These are phyloP conservation scores for Citeromyces hawaiiensis DNA, from an alignment of 1,139 yeast genomes.

Conservation along the genomic window DNA sequence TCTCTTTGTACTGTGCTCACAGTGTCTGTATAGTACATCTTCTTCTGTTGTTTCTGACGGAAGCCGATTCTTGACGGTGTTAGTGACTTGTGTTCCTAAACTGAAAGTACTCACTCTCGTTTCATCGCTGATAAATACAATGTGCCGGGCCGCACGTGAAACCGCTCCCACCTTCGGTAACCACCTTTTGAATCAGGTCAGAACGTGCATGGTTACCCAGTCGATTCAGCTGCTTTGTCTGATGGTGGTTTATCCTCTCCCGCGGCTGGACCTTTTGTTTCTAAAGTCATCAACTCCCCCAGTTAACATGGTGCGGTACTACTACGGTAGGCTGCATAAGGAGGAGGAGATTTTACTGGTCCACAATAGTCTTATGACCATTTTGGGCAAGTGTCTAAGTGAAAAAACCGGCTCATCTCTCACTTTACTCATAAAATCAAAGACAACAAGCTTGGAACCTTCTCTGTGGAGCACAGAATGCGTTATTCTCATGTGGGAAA, in stretches of 20 bases:
- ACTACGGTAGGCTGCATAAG: constrained; percentile 38
- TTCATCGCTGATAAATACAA: constrained; percentile 56
- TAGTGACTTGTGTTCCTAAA: constrained; percentile 40
- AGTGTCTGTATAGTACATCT: constrained; percentile 39
- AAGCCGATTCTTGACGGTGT: constrained; percentile 41
- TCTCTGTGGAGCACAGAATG: constrained; percentile 43
- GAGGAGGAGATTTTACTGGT: constrained; percentile 38
- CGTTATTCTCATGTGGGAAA: constrained; percentile 59
- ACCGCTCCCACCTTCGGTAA: constrained; percentile 16
- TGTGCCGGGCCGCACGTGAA: constrained; percentile 15
- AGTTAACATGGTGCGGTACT: constrained; percentile 34
- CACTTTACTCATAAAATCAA: constrained; percentile 13
- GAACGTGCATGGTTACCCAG: constrained; percentile 40
- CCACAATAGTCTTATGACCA: constrained; percentile 28
- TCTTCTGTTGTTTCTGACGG: constrained; percentile 34
- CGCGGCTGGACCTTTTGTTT: constrained; percentile 31
- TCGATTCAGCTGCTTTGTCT: constrained; percentile 50
- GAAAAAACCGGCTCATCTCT: constrained; percentile 10
- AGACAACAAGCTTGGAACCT: constrained; percentile 17
- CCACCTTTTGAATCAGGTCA: constrained; percentile 25
- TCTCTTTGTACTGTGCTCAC: constrained; percentile 49
- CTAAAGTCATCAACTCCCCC: constrained; percentile 25
- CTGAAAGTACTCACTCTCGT: constrained; percentile 37
- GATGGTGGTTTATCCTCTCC: constrained; percentile 55
- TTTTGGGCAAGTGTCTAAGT: constrained; percentile 30